These are phyloP conservation scores for sorghum (Sorghum bicolor) DNA, from an alignment of 176 grass and related monocot genomes.

Conservation along the genomic window Sorghum_bicolor_NCBIv3 NC_012871.2:73160501-73161000, in stretches of 20 bases:
- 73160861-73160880: constrained; percentile 15
- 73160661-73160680: constrained; percentile 66
- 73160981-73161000: neutral
- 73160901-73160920: neutral
- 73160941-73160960: no score
- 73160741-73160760: neutral
- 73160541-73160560: constrained; percentile 44
- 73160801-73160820: neutral
- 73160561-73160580: constrained; percentile 84
- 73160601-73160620: constrained; percentile 65
- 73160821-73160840: constrained; percentile 7
- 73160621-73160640: constrained; percentile 60
- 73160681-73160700: constrained; percentile 56
- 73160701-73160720: neutral
- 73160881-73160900: neutral
- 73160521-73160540: constrained; percentile 61
- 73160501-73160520: constrained; percentile 47
- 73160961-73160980: neutral
- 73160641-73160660: constrained; percentile 75
- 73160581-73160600: constrained; percentile 66
- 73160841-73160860: constrained; percentile 23
- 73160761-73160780: constrained; percentile 38
- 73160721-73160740: neutral
- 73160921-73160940: no score
- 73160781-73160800: neutral